Evolutionary conservation across 2,329 filamentous ascomycete genomes (phyloP), one percentile per base, ranked within the genome.

Genomic region (Chrysoporthe cubensis): DNA sequence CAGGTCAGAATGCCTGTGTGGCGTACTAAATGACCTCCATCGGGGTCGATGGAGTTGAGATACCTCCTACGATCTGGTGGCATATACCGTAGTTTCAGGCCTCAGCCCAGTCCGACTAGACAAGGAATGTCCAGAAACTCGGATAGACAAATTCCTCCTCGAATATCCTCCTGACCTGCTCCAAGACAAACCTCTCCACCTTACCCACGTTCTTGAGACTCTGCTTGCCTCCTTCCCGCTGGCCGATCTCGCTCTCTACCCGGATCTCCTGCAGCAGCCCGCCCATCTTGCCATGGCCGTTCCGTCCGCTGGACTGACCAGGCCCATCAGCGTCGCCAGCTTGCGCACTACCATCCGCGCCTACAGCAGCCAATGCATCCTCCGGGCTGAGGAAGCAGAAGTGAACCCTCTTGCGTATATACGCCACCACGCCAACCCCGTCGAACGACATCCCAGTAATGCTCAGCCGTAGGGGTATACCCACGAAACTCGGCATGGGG

Each of bases 101-200:
- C 8, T 34, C 4, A 5, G 4, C 3, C 18, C 8, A 3, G n/a
- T 37, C 14, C 8, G 16, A 4, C 75, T 80, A 97, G 57, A 98
- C 90, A 74, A 99, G 82, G 78, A 98, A 97, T 0, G 95, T 98
- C 94, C 95, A 98, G 80, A 96, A 98, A 79, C 94, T 97, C 57
- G 96, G 96, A 81, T 97, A 98, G 70, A 98, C 94, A 81, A 98
- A 96, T 78, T 99, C 96, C 77, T 98, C 96, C 80, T 99, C 96
- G 75, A 99, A 98, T 74, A 99, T 98, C 75, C 94, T 88, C 76
- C 95, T 89, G 70, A 99, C 96, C 80, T 98, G 95, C 78, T 98
- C 95, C 69, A 99, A 84, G 66, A 99, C 93, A 78, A 99, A 99
- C 74, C 93, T 91, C 82, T 99, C 96, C 67, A 99, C 96, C 84